Evolutionary conservation across 140 eudicot genomes (phyloP).

Genomic region (Ambrosia hybrid): DNA sequence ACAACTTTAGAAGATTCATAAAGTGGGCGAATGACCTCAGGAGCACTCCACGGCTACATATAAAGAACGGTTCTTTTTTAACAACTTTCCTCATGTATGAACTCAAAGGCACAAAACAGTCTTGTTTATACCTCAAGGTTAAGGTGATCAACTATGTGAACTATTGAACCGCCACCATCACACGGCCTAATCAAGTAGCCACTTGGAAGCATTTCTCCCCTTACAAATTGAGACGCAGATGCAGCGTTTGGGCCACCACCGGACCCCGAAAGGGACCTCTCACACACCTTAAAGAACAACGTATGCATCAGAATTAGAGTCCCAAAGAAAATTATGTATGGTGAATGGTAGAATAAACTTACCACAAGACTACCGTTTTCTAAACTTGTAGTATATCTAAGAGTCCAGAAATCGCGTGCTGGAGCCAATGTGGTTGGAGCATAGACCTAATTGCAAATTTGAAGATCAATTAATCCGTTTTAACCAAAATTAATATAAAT

Average conservation of each 20-base stretch:
- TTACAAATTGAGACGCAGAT: conserved; percentile 49
- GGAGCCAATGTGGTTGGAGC: conserved; percentile 98
- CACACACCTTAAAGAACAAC: conserved; percentile 51
- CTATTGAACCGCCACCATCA: conserved; percentile 96
- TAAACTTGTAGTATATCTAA: conserved; percentile 84
- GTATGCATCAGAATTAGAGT: not conserved
- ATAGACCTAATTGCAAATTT: conserved; percentile 52
- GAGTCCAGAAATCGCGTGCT: conserved; percentile 96
- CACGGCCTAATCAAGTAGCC: conserved; percentile 94
- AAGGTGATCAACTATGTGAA: conserved; percentile 89
- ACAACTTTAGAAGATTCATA: conserved; percentile 84
- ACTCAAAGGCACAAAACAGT: not conserved
- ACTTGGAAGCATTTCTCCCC: conserved; percentile 90
- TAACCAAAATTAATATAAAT: not conserved
- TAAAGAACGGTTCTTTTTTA: not conserved
- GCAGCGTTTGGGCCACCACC: conserved; percentile 61
- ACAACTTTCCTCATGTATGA: not conserved
- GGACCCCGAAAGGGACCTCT: conserved; percentile 71
- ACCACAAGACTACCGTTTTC: conserved; percentile 96
- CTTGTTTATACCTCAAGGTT: conserved; percentile 59
- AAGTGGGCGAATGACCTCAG: conserved; percentile 90
- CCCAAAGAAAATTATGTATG: not conserved
- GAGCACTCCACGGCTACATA: conserved; percentile 87
- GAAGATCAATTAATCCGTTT: conserved; percentile 8
- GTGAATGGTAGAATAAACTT: conserved; percentile 23